Base-by-base conservation (phyloP, 305 asterid species). In the Rubia tinctorum region DNA sequence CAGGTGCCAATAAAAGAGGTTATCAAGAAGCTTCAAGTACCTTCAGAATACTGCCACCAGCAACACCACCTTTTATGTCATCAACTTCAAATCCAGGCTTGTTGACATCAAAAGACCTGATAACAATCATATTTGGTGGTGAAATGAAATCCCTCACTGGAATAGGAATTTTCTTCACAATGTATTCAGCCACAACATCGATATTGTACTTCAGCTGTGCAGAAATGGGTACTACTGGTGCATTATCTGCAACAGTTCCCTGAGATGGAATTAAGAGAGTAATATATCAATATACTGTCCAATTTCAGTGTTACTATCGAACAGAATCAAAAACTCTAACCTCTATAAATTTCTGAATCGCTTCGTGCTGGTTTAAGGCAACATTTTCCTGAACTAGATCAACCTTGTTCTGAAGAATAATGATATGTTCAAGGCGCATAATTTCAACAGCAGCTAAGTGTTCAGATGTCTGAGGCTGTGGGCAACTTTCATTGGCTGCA, bases 401-500 rank as follows among this genome's bases (percentile, higher is more conserved):
- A 68, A 94, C 99, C 83, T 94, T 94, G 79, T 94, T 94, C 79
- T 94, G 99, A 81, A 94, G 97, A 73, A 94, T 94, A 30, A 94
- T 91, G 66, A 94, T 91, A 73, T 94, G 92, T 66, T 90, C 84
- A 73, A 94, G 97, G 30, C 90, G 96, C 99, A 94, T 94, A 74
- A 91, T 89, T 80, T 94, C 99, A 77, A 94, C 87, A 66, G 99
- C 99, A 79, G 97, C 99, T 68, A 94, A 86, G 73, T 94, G 99
- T 73, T 94, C 99, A 39, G 96, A 91, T 49, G 99, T 94, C 86
- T 94, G 99, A 80, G 99, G 99, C 73, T 94, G 99, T 45, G 99
- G 99, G 80, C 99, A 94, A 69, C 97, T 94, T 80, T 94, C 99
- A 75, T 94, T 94, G 78, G 99, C 99, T 70, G 99, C 99, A 77